Percentiles rank a stretch among this genome's conserved stretches.
Conservation (phyloP, 1,284 basidiomycete genomes). For the Ceratobasidium sp. region DNA sequence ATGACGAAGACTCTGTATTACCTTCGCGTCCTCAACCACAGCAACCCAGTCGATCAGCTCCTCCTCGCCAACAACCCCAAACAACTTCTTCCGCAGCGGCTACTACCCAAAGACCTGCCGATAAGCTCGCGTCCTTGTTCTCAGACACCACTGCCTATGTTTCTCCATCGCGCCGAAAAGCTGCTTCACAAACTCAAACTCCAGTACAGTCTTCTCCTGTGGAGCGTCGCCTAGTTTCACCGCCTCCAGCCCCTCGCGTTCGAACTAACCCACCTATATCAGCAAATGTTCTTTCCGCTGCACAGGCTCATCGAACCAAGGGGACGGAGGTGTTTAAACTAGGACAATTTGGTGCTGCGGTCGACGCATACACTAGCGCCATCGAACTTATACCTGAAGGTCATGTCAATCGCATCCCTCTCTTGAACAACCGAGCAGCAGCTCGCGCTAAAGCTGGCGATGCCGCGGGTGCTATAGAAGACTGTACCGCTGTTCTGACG, state of each 20-base stretch:
- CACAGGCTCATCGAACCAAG: conserved; percentile 58
- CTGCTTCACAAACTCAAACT: conserved; percentile 53
- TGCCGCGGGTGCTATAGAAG: conserved; percentile 74
- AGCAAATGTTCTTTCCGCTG: conserved; percentile 45
- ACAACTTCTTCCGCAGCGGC: neutral
- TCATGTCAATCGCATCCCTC: conserved; percentile 81
- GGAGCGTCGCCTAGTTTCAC: conserved; percentile 24
- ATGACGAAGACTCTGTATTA: conserved; percentile 53
- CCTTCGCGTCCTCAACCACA: conserved; percentile 21
- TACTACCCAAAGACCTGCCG: conserved; percentile 11
- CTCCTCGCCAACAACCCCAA: conserved; percentile 14
- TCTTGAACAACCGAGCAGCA: conserved; percentile 90
- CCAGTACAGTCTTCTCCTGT: conserved; percentile 39
- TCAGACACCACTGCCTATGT: conserved; percentile 59
- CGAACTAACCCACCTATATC: conserved; percentile 48
- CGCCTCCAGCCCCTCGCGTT: conserved; percentile 59
- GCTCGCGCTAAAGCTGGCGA: conserved; percentile 87
- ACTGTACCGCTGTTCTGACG: conserved; percentile 68
- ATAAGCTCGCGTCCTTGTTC: conserved; percentile 47
- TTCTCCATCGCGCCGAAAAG: conserved; percentile 68
- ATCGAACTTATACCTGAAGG: conserved; percentile 75
- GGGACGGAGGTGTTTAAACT: conserved; percentile 91
- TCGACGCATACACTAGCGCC: conserved; percentile 78
- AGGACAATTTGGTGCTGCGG: conserved; percentile 89
- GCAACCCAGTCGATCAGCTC: conserved; percentile 4